A percentile compares a stretch with the other conserved stretches of the same genome.
phyloP scores from a whole-genome alignment of 2,329 filamentous ascomycete genomes.

The Calonectria crousiana region DNA sequence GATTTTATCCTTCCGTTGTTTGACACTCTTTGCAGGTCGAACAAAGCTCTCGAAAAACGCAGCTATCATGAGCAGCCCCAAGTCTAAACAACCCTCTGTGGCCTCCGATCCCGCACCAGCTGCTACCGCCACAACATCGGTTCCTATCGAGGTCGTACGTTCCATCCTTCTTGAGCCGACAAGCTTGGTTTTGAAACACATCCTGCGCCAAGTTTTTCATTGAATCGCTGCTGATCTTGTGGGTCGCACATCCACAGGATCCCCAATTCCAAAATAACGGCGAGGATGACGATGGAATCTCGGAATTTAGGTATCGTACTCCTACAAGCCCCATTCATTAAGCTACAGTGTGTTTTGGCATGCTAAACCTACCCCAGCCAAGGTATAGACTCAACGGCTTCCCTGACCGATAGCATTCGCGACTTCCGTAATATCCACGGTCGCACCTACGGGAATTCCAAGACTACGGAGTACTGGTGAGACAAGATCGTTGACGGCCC shows the following conservation, averaged over 20 bases:
- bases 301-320: constrained; percentile 24
- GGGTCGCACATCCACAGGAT: constrained; percentile 21
- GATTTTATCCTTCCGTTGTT: background rate
- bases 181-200: background rate
- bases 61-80: constrained; percentile 23
- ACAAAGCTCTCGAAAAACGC: background rate
- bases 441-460: constrained; percentile 35
- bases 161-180: background rate
- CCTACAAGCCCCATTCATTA: background rate
- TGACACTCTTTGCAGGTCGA: background rate
- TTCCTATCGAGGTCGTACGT: constrained; percentile 29
- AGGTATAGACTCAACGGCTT: constrained; percentile 29
- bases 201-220: background rate
- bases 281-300: constrained; percentile 21
- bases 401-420: constrained; percentile 34
- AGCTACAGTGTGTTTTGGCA: background rate
- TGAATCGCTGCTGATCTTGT: constrained; percentile 17
- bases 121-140: constrained; percentile 15
- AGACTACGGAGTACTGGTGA: constrained; percentile 34
- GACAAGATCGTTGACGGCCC: background rate
- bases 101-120: constrained; percentile 18
- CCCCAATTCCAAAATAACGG: constrained; percentile 28
- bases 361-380: constrained; percentile 14
- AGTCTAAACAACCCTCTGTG: constrained; percentile 9
- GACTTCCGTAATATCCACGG: constrained; percentile 35